Evolutionary conservation across 495 filamentous ascomycete species (phyloP).

Genomic region (Tricharina praecox): DNA sequence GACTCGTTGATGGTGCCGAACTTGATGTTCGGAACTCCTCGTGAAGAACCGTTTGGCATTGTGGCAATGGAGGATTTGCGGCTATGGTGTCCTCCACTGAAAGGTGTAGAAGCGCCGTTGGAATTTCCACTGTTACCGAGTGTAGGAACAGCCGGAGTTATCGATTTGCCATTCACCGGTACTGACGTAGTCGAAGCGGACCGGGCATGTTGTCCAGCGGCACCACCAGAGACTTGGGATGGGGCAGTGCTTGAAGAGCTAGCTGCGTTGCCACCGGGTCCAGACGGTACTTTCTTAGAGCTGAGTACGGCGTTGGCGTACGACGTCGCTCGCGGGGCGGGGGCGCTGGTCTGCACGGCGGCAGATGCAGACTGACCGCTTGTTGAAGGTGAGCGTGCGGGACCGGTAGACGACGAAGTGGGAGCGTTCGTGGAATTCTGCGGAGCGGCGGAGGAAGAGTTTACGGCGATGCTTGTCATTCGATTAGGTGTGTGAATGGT

Average conservation of each 20-base stretch:
- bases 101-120: slow-evolving; percentile 13
- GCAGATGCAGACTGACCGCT: slow-evolving; percentile 26
- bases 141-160: slow-evolving; percentile 16
- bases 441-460: slow-evolving; percentile 22
- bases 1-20: slow-evolving; percentile 22
- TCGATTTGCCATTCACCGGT: slow-evolving; percentile 28
- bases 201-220: slow-evolving; percentile 26
- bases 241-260: slow-evolving; percentile 2
- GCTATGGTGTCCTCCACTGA: slow-evolving; percentile 19
- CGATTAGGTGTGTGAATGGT: slow-evolving; percentile 24
- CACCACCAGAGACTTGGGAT: slow-evolving; percentile 18
- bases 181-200: slow-evolving; percentile 19
- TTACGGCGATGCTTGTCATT: slow-evolving; percentile 27
- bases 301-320: slow-evolving; percentile 23
- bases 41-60: slow-evolving; percentile 25
- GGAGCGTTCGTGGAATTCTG: slow-evolving; percentile 20
- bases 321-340: slow-evolving; percentile 25
- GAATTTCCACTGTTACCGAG: slow-evolving; percentile 20
- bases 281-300: slow-evolving; percentile 16
- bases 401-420: slow-evolving; percentile 19
- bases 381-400: slow-evolving; percentile 24
- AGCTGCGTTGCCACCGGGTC: slow-evolving; percentile 3
- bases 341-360: slow-evolving; percentile 27
- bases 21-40: slow-evolving; percentile 14
- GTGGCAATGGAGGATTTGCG: slow-evolving; percentile 25